These are phyloP conservation scores for Hortaea werneckii DNA, from an alignment of 2,329 filamentous ascomycete species.

Conservation along the genomic window DNA sequence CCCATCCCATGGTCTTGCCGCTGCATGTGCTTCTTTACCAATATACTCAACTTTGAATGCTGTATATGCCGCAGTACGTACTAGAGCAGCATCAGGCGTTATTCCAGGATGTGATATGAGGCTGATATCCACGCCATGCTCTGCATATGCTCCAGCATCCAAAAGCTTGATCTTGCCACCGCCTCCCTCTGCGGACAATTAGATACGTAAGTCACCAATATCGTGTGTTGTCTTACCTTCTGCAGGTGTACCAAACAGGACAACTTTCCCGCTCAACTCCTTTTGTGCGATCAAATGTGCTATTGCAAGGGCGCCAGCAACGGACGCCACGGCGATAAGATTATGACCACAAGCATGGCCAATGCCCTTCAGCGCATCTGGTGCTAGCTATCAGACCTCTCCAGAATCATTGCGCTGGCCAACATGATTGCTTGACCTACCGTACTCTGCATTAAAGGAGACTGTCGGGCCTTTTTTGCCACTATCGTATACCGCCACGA, in stretches of 20 bases:
- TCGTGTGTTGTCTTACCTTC: conserved; percentile 25
- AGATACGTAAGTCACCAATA: not conserved
- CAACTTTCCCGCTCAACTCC: conserved; percentile 26
- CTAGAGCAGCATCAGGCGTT: conserved; percentile 35
- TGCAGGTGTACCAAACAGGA: conserved; percentile 36
- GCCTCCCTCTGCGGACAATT: conserved; percentile 14
- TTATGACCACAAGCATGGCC: conserved; percentile 40
- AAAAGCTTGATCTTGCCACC: conserved; percentile 39
- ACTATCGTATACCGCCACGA: conserved; percentile 41
- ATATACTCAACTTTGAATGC: conserved; percentile 42
- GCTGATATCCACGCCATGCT: conserved; percentile 27
- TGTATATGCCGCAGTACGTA: conserved; percentile 44
- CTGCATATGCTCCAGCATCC: conserved; percentile 32
- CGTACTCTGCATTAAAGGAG: conserved; percentile 22
- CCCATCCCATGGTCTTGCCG: conserved; percentile 25
- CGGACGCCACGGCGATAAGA: conserved; percentile 31
- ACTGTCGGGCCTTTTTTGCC: conserved; percentile 33
- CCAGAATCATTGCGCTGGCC: no score
- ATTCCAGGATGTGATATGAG: conserved; percentile 29
- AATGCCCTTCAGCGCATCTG: conserved; percentile 31
- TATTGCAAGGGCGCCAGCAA: conserved; percentile 30
- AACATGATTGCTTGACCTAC: conserved; percentile 1
- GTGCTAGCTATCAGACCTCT: not conserved
- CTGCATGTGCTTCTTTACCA: conserved; percentile 29
- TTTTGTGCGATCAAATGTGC: conserved; percentile 22